Base-by-base conservation (phyloP, 2,329 filamentous ascomycete species). In the Aspergillus neoniger region DNA sequence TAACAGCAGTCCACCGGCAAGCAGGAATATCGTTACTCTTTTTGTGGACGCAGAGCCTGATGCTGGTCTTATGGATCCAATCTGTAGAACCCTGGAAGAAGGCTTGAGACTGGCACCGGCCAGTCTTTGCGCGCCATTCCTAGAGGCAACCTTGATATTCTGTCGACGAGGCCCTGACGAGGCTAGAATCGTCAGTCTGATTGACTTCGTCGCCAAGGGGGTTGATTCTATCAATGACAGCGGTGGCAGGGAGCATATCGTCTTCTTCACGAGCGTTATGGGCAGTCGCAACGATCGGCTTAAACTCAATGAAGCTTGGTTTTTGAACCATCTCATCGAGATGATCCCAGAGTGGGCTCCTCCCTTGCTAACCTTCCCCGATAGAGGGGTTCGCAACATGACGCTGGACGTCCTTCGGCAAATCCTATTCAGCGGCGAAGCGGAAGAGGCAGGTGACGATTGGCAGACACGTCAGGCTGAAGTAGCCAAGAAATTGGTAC, bases 121-220 rank as follows among this genome's bases (percentile, higher is more conserved):
- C 2, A 71, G 78, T 8, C 76, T 82, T 17, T 77, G 79, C 32
- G 78, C 80, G 15, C 83, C 86, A 1, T 90, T 83, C 67, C 77
- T 91, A 17, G 81, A 83, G n/a, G 83, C 82, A 15, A 83, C 85
- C 3, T 69, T 81, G 32, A 71, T 80, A 0, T 90, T 88, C 67
- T 83, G 86, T 62, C 70, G 76, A 52, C 67, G 67, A 55, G 73
- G 75, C 47, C 71, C 73, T 8, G 71, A 75, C 30, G 70, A 74
- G 39, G 68, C 72, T n/a, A 71, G 74, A 38, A 72, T 81, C 39
- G 55, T 73, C 23, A 67, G 69, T 23, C 63, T 82, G 41, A 74
- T 80, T 44, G 74, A 76, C 48, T 77, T 75, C 47, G 74, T 77
- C 53, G 75, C 81, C 36, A 77, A 78, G 53, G 80, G 81, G 21